Evolutionary conservation across 2,329 filamentous ascomycete species (phyloP).

Genomic region (Phialophora tarda): DNA sequence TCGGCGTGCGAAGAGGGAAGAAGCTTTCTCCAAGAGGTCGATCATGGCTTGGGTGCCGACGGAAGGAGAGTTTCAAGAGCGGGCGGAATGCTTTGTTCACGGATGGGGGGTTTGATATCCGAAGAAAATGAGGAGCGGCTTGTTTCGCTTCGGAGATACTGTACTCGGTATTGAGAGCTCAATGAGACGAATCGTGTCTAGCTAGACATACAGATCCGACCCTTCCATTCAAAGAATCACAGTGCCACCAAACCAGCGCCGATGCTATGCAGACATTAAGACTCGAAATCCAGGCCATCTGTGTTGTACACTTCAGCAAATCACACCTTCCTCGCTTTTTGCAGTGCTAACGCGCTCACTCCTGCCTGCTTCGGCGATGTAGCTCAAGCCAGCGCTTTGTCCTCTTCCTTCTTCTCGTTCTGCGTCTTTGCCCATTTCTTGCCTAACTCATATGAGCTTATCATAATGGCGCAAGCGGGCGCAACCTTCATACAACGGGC

Average conservation of each 20-base stretch:
- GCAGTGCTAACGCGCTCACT: neutral
- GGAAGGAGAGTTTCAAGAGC: neutral
- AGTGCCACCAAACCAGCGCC: constrained; percentile 1
- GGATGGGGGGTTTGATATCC: neutral
- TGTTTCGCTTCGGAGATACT: neutral
- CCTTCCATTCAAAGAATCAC: neutral
- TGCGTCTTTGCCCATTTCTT: constrained; percentile 82
- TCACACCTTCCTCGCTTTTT: neutral
- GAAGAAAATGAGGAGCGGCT: neutral
- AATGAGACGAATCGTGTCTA: neutral
- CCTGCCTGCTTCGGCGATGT: neutral
- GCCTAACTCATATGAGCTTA: constrained; percentile 94
- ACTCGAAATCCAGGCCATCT: neutral
- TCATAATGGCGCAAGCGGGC: constrained; percentile 98
- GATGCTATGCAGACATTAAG: constrained; percentile 8
- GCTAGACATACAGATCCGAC: neutral
- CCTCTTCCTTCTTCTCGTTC: constrained; percentile 64
- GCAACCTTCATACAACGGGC: constrained; percentile 92
- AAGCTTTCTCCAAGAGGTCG: neutral
- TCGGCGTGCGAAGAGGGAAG: neutral
- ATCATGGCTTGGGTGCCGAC: neutral
- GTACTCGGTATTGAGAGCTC: neutral
- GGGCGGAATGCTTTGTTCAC: neutral
- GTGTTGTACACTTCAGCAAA: constrained; percentile 6
- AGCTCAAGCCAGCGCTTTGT: constrained; percentile 14